These are phyloP conservation scores for Fusarium sambucinum DNA, from an alignment of 2,329 filamentous ascomycete genomes.

Conservation along the genomic window DNA sequence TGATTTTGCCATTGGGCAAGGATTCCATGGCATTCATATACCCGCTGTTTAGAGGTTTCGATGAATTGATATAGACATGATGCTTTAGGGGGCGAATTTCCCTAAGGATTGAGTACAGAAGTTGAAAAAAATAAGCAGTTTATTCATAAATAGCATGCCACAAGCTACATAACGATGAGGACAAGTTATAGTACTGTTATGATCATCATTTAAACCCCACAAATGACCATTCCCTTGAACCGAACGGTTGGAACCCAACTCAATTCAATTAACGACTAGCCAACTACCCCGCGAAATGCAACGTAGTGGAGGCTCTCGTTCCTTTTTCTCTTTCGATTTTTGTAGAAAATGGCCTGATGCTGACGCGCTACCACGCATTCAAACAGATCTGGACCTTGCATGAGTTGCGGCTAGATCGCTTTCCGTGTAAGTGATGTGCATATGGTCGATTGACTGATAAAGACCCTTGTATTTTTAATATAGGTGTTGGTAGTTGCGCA, in stretches of 20 bases:
- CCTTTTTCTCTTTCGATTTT: conserved; percentile 6
- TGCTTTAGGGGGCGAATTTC: neutral
- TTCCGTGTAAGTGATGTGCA: neutral
- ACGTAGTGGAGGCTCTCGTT: conserved; percentile 30
- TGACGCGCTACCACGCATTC: conserved; percentile 26
- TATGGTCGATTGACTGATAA: neutral
- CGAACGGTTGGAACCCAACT: conserved; percentile 12
- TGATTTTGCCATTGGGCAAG: conserved; percentile 69
- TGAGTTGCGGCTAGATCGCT: conserved; percentile 7
- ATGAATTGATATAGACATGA: conserved; percentile 2
- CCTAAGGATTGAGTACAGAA: neutral
- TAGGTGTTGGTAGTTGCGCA: neutral
- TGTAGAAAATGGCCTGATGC: conserved; percentile 46
- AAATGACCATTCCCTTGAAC: conserved; percentile 2
- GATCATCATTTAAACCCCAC: conserved; percentile 12
- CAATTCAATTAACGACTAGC: neutral
- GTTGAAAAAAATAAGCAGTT: neutral
- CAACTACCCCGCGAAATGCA: conserved; percentile 48
- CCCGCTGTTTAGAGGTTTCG: conserved; percentile 14
- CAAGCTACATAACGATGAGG: neutral
- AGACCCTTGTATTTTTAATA: neutral
- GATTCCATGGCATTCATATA: conserved; percentile 72
- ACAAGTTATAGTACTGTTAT: neutral
- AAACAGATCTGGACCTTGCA: conserved; percentile 21
- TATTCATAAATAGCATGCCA: neutral